Base-by-base conservation (phyloP, 129 eudicot species). In the Cynara cardunculus region DNA sequence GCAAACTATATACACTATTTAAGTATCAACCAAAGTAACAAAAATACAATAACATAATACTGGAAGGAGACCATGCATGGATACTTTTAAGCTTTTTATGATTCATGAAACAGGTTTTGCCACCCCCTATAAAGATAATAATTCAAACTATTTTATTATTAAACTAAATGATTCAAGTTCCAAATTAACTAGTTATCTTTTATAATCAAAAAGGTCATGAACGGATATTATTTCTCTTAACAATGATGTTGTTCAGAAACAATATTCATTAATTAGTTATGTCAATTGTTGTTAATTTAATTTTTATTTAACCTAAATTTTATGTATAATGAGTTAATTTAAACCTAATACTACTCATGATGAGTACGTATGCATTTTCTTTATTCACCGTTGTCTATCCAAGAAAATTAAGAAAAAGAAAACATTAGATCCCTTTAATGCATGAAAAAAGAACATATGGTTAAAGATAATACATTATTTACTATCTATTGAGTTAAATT, bases 11-110 rank as follows among this genome's bases (percentile, higher is more conserved):
- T 13, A 32, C 37, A 64, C 14, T 68, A 26, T 69, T 3, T 4
- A 69, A 26, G 22, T 34, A 62, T 76, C 31, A 62, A 64, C 49
- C 70, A 76, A 62, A 76, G 18, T 22, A 30, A 62, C 79, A 59
- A 62, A 76, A 64, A 5, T 30, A 61, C 71, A 62, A 62, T 61
- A 61, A 76, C 72, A 76, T 53, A 32, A 22, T 30, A 19, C 5
- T 5, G 56, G 24, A 31, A 61, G 72, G 25, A 30, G 72, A 62
- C 32, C 80, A 64, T 64, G 72, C 72, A 62, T 76, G 24, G 28
- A 14, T 8, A 25, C 34, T 27, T 69, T 69, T 27, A n/a, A 69
- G 32, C 59, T 62, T 62, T 62, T 16, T 28, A 30, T 69, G 72
- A 69, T 69, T 69, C 65, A 56, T 56, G 37, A 27, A 69, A 69